These are phyloP conservation scores for Penicillium occitanis DNA, from an alignment of 2,329 filamentous ascomycete species.

Conservation along the genomic window DNA sequence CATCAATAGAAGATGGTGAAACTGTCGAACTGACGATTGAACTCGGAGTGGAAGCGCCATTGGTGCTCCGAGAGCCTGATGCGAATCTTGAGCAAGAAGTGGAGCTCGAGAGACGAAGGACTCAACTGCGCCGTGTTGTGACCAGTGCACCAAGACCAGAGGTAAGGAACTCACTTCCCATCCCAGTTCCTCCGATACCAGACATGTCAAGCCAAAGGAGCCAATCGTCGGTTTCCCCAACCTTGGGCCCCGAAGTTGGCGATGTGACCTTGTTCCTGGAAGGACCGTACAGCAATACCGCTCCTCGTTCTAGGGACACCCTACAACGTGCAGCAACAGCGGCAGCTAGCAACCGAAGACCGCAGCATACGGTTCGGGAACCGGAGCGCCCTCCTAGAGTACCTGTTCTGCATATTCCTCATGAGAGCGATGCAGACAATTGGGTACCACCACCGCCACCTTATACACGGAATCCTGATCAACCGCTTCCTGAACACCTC, in stretches of 20 bases:
- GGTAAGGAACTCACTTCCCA: conserved; percentile 25
- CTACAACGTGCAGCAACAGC: conserved; percentile 70
- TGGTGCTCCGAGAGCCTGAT: conserved; percentile 69
- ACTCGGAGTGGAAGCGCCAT: conserved; percentile 68
- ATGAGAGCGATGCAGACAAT: conserved; percentile 84
- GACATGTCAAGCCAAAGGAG: conserved; percentile 26
- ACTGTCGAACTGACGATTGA: conserved; percentile 66
- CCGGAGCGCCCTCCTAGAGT: conserved; percentile 24
- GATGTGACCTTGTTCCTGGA: conserved; percentile 61
- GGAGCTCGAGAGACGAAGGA: conserved; percentile 72
- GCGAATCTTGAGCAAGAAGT: conserved; percentile 76
- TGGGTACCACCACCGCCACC: conserved; percentile 85
- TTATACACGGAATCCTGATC: conserved; percentile 52
- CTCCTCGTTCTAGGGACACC: conserved; percentile 67
- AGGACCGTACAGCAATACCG: conserved; percentile 70
- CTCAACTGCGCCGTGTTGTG: conserved; percentile 61
- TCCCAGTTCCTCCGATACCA: conserved; percentile 29
- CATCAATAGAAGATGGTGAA: conserved; percentile 56
- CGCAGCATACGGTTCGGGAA: conserved; percentile 45
- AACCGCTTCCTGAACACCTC: conserved; percentile 41
- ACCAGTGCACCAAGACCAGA: conserved; percentile 48
- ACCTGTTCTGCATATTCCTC: conserved; percentile 70
- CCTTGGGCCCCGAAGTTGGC: conserved; percentile 22
- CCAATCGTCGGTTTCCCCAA: conserved; percentile 30
- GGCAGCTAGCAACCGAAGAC: conserved; percentile 67